Conservation (phyloP, 2,329 filamentous ascomycete species). For the Bipolaris bicolor region DNA sequence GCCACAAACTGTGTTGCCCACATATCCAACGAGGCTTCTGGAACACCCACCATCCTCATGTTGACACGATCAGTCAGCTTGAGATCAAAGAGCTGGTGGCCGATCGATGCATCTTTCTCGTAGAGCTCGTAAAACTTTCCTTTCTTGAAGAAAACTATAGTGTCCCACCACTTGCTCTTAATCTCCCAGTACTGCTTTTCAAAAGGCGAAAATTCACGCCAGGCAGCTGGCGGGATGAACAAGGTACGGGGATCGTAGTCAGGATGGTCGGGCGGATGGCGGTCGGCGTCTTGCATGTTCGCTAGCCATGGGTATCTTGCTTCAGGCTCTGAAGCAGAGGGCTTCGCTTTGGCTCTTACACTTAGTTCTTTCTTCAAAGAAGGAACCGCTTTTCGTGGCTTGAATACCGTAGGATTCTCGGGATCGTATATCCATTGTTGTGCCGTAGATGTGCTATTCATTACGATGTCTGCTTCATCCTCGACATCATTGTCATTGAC, state of each 20-base stretch:
- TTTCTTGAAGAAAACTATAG: conserved; percentile 99
- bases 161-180: conserved; percentile 97
- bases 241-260: conserved; percentile 91
- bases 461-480: conserved; percentile 63
- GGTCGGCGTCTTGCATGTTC: conserved; percentile 82
- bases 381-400: conserved; percentile 51
- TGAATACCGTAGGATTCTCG: conserved; percentile 59
- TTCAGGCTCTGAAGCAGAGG: conserved; percentile 81
- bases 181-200: conserved; percentile 99
- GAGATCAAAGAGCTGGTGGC: conserved; percentile 94
- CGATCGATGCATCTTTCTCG: conserved; percentile 95
- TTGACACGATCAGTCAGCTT: conserved; percentile 98
- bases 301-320: conserved; percentile 90
- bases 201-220: conserved; percentile 85
- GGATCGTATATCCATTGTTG: conserved; percentile 81
- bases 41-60: conserved; percentile 99
- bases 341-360: conserved; percentile 62
- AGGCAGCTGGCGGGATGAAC: conserved; percentile 84
- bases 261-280: conserved; percentile 75
- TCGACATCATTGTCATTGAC: conserved; percentile 51
- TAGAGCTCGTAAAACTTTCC: conserved; percentile 99
- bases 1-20: conserved; percentile 99
- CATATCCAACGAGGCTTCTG: conserved; percentile 90
- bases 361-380: conserved; percentile 42
- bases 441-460: conserved; percentile 70